Conservation (phyloP, 148 eudicot genomes). For the Rhododendron vialii region DNA sequence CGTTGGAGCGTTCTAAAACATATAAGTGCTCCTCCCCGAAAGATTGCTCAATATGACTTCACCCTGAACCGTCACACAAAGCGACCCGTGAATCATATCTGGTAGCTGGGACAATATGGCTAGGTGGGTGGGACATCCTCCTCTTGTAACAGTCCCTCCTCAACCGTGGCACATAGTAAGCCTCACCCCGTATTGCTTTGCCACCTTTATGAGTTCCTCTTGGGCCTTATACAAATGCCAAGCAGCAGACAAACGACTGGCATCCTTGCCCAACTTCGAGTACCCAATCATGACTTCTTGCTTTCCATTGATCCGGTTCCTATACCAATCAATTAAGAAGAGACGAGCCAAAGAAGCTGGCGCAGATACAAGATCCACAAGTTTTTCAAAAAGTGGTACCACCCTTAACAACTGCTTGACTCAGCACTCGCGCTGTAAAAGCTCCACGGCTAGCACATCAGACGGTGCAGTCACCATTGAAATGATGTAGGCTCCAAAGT, state of each 20-base stretch:
- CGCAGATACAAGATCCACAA: conserved; percentile 83
- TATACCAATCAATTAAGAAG: conserved; percentile 87
- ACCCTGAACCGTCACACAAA: conserved; percentile 90
- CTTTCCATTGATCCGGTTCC: conserved; percentile 65
- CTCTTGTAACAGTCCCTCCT: conserved; percentile 95
- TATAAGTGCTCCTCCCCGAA: conserved; percentile 92
- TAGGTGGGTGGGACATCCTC: conserved; percentile 97
- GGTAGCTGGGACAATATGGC: conserved; percentile 93
- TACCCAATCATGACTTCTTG: conserved; percentile 99
- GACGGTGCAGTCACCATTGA: conserved; percentile 97
- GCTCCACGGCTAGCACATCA: conserved; percentile 94
- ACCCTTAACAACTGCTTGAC: conserved; percentile 71
- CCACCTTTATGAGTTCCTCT: conserved; percentile 75
- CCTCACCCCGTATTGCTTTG: conserved; percentile 75
- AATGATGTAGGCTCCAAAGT: conserved; percentile 85
- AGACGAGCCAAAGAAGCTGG: conserved; percentile 81
- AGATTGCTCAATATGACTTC: conserved; percentile 89
- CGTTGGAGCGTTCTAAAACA: conserved; percentile 85
- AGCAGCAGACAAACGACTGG: conserved; percentile 94
- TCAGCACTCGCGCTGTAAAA: conserved; percentile 77
- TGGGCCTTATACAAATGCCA: conserved; percentile 92
- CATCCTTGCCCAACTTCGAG: conserved; percentile 94
- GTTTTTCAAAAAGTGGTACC: conserved; percentile 89
- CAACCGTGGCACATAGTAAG: conserved; percentile 95
- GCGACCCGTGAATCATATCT: conserved; percentile 78